phyloP scores from a whole-genome alignment of 441 rosid species.

The Biscutella laevigata region DNA sequence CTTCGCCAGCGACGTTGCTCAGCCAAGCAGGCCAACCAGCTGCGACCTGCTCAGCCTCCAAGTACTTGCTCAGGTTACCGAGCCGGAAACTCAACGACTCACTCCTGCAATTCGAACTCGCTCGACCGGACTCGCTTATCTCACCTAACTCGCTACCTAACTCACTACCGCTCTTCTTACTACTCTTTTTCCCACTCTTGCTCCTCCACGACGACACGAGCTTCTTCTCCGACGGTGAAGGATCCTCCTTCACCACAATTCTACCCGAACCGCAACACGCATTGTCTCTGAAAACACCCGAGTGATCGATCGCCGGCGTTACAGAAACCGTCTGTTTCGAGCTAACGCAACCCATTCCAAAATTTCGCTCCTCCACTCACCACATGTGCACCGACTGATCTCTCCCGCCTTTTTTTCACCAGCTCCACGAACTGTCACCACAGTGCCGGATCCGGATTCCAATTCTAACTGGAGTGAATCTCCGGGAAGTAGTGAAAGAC shows the following conservation, averaged over 20 bases:
- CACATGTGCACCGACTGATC: not conserved
- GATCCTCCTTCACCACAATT: slow-evolving; percentile 15
- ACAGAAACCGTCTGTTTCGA: slow-evolving; percentile 84
- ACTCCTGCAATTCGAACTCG: slow-evolving; percentile 39
- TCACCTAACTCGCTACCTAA: slow-evolving; percentile 37
- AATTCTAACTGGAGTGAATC: not conserved
- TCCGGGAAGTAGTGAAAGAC: slow-evolving; percentile 5
- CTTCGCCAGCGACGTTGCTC: slow-evolving; percentile 88
- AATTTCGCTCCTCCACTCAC: not conserved
- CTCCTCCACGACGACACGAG: slow-evolving; percentile 34
- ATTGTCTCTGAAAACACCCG: slow-evolving; percentile 44
- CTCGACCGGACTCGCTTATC: slow-evolving; percentile 71
- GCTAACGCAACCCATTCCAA: slow-evolving; percentile 80
- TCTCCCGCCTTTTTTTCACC: too few relatives aligned
- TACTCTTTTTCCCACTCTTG: slow-evolving; percentile 28
- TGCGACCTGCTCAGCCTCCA: slow-evolving; percentile 84
- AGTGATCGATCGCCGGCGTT: slow-evolving; percentile 75
- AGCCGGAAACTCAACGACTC: slow-evolving; percentile 76
- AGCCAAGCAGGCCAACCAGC: slow-evolving; percentile 99
- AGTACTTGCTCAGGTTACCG: slow-evolving; percentile 45
- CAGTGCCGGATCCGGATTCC: not conserved
- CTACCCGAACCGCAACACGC: slow-evolving; percentile 23
- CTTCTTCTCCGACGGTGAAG: slow-evolving; percentile 18
- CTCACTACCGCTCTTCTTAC: slow-evolving; percentile 28
- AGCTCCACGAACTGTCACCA: not conserved